Base-by-base conservation (phyloP, 176 grass and related monocot species). In the Carex kokanica region DNA sequence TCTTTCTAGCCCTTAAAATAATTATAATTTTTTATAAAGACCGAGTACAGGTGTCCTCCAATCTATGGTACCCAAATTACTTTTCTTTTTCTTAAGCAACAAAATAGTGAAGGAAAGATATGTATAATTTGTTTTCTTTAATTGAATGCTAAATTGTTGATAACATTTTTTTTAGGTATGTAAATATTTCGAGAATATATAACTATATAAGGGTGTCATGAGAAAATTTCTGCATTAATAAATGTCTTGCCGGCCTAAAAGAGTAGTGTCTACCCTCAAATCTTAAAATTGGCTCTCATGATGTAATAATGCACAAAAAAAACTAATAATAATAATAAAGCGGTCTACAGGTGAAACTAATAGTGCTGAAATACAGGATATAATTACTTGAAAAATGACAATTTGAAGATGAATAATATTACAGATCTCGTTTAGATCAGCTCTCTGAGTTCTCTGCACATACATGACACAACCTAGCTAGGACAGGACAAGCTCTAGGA, bases 351-450 rank as follows among this genome's bases (percentile, higher is more conserved):
- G 60, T 24, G 80, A 52, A 74, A 23, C 13, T 74, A 82, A 29
- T 54, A 51, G 40, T 82, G 45, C 45, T 49, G 17, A 27, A 82
- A 68, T 45, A 32, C 27, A 51, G 40, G 38, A 8, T 27, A 32
- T 78, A 63, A 49, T 62, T 82, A 54, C 40, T 25, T 53, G 5
- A 49, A 24, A 58, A 64, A 61, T 61, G 21, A 15, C 40, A 81
- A 81, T 81, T 61, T 81, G 34, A 24, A 64, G 58, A 64, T 67
- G 21, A 34, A 68, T 82, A 51, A 51, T 53, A 67, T 52, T 18
- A 51, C 61, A 67, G 80, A 82, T 82, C 61, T 29, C 23, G 7
- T 82, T 82, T 82, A 31, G 80, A 65, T 34, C 61, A 66, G 47
- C 25, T 65, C 23, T 67, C 57, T 16, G 58, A 41, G 69, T 73